Evolutionary conservation across 495 filamentous ascomycete species (phyloP), one percentile per base, ranked within the genome.

Genomic region (Penicillium steckii): DNA sequence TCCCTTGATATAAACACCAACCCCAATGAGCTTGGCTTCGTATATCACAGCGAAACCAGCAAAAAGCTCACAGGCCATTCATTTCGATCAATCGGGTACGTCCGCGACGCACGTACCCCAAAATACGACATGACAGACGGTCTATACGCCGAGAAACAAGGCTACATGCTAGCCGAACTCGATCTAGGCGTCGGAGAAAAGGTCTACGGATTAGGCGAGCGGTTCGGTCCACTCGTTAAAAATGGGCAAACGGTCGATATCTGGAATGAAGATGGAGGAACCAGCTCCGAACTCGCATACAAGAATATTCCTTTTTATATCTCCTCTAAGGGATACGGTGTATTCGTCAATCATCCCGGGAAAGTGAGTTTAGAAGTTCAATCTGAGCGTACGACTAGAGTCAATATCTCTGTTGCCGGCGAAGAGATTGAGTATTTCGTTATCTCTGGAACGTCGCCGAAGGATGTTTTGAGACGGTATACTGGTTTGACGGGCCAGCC

Each of bases 291-390:
- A 44, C 77, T 87, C 52, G 84, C 85, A 0, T 90, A 90, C 62
- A 89, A 89, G 68, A 89, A 89, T 57, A 74, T 89, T 6, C 80
- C 84, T 2, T 89, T 89, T 65, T 88, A 84, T 64, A 68, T 89
- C 27, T 86, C 81, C 50, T 86, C 81, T 1, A 71, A 75, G 12
- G 85, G 85, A 1, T 90, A 89, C 61, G 85, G 85, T 21, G 74
- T 89, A n/a, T 88, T 88, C 64, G 79, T 89, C 22, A 82, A 85
- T 56, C 75, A 79, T 12, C 69, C 81, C 0, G 81, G 80, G 9
- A 76, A 75, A 12, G 77, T 86, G 1, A 83, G 82, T 42, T 63
- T 88, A 1, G 85, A 89, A 67, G 72, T 90, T 46, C 83, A 85
- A 12, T 86, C 81, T 47, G 86, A 89, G 69, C 68, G 85, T 3